A percentile compares a stretch with the other conserved stretches of the same genome.
These are phyloP conservation scores for Globisporangium cylindrosporum DNA, from an alignment of 352 stramenopile species.

Conservation along the genomic window DNA sequence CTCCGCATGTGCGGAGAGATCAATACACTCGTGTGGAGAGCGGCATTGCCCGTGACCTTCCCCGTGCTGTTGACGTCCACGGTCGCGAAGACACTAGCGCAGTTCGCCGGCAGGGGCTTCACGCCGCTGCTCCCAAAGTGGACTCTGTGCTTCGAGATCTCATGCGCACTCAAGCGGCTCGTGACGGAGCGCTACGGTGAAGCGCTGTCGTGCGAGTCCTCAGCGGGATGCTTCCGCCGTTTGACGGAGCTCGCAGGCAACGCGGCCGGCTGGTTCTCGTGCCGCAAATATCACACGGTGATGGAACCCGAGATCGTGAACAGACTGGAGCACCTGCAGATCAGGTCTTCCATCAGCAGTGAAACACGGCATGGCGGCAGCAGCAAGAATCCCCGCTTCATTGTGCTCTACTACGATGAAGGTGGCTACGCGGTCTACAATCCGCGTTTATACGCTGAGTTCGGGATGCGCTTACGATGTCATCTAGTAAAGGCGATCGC, in stretches of 20 bases:
- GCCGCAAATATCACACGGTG: conserved; percentile 15
- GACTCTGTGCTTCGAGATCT: conserved; percentile 42
- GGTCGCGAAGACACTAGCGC: conserved; percentile 11
- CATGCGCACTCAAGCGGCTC: conserved; percentile 25
- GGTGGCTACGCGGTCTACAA: conserved; percentile 19
- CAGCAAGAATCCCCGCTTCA: background rate
- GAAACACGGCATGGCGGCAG: background rate
- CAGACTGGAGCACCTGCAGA: conserved; percentile 18
- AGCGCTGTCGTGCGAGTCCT: conserved; percentile 16
- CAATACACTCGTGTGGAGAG: too few relatives aligned
- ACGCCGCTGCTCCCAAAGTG: conserved; percentile 23
- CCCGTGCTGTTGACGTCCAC: conserved; percentile 17
- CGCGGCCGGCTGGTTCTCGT: conserved; percentile 24
- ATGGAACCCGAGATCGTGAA: conserved; percentile 26
- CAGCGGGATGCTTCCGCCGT: conserved; percentile 14
- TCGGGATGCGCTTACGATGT: too few relatives aligned
- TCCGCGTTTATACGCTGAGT: background rate
- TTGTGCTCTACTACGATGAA: conserved; percentile 20
- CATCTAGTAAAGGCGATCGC: background rate
- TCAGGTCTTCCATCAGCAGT: conserved; percentile 4
- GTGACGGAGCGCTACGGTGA: conserved; percentile 24
- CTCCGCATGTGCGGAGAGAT: too few relatives aligned
- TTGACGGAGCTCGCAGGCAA: conserved; percentile 23
- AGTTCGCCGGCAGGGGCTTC: conserved; percentile 8
- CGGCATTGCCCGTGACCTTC: conserved; percentile 13